Conservation (phyloP, 2,329 filamentous ascomycete species). For the Volutella citrinella region DNA sequence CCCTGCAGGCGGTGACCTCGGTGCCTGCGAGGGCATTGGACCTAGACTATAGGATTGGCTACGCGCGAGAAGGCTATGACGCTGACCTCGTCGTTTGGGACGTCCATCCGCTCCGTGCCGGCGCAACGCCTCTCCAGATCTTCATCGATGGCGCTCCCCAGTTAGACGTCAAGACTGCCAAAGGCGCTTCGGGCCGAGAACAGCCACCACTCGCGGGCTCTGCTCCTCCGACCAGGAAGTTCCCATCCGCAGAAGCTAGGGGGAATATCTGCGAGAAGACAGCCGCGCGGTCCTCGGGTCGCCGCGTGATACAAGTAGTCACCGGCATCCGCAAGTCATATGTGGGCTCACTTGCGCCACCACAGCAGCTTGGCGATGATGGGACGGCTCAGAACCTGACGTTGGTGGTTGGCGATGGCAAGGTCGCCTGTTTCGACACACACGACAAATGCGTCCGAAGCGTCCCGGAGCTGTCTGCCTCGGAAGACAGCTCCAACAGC, state of each 20-base stretch:
- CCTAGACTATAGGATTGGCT: constrained; percentile 3
- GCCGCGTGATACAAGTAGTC: no score
- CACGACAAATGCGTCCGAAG: neutral
- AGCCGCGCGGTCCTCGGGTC: no score
- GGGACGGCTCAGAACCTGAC: neutral
- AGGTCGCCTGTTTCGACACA: neutral
- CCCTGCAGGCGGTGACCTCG: constrained; percentile 3
- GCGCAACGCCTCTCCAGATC: constrained; percentile 2
- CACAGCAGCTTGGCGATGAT: no score
- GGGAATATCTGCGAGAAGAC: no score
- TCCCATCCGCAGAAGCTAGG: no score
- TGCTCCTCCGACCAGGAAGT: no score
- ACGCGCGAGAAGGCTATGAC: constrained; percentile 2
- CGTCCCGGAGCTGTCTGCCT: no score
- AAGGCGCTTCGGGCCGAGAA: no score
- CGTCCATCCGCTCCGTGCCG: constrained; percentile 4
- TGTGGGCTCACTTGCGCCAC: no score
- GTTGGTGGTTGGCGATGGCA: constrained; percentile 1
- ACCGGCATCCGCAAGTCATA: neutral
- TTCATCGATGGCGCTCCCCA: constrained; percentile 8
- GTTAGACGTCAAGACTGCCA: no score
- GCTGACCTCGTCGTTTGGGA: constrained; percentile 5
- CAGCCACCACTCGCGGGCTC: no score
- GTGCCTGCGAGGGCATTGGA: constrained; percentile 1
- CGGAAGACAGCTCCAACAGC: no score